Conservation (phyloP, 495 filamentous ascomycete genomes). For the Gamarada debralockiae region DNA sequence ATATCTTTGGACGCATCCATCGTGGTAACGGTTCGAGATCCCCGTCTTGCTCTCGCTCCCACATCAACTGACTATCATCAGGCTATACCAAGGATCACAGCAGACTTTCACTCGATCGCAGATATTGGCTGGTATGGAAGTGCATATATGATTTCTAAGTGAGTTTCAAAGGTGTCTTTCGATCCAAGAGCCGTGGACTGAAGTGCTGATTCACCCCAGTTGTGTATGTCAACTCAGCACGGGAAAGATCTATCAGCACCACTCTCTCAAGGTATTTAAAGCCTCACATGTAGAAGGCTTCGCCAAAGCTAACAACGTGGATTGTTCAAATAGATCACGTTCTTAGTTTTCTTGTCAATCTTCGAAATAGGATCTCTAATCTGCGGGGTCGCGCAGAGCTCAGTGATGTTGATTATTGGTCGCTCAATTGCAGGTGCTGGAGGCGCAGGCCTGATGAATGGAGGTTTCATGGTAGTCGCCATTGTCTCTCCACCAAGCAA, state of each 20-base stretch:
- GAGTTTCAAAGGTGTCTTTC: conserved; percentile 23
- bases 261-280: no score
- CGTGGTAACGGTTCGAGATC: no score
- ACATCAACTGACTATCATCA: background rate
- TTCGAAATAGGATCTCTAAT: conserved; percentile 52
- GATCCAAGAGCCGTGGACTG: no score
- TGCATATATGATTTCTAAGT: conserved; percentile 38
- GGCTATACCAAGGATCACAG: conserved; percentile 37
- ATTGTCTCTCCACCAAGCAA: no score
- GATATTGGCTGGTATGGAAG: conserved; percentile 49
- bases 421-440: conserved; percentile 53
- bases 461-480: conserved; percentile 41
- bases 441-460: conserved; percentile 45
- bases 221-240: no score
- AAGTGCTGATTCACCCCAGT: no score
- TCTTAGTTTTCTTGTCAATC: conserved; percentile 38
- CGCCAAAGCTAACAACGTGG: background rate
- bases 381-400: conserved; percentile 48
- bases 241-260: no score
- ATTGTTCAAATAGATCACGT: conserved; percentile 30
- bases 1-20: no score
- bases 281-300: no score
- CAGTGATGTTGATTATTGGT: conserved; percentile 51
- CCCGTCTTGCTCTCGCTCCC: no score
- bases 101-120: conserved; percentile 35